These are phyloP conservation scores for Imleria badia DNA, from an alignment of 768 basidiomycete species.

Conservation along the genomic window DNA sequence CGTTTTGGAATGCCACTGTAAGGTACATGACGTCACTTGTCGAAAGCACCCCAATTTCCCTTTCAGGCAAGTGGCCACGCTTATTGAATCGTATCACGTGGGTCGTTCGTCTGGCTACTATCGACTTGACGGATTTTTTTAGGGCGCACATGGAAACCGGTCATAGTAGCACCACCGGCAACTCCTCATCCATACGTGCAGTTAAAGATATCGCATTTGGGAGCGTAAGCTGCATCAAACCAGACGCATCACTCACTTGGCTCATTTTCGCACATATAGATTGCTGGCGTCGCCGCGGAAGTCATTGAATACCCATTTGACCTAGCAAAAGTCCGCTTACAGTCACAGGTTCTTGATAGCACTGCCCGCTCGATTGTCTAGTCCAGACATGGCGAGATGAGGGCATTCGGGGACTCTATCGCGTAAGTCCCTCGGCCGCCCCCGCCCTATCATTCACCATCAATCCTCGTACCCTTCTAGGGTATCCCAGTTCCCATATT, in stretches of 20 bases:
- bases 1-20: conserved; percentile 18
- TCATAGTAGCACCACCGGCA: background rate
- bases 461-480: conserved; percentile 35
- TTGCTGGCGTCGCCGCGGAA: conserved; percentile 83
- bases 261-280: conserved; percentile 35
- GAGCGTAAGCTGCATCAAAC: conserved; percentile 37
- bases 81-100: conserved; percentile 11
- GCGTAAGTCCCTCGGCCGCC: conserved; percentile 34
- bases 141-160: background rate
- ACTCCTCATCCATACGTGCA: conserved; percentile 23
- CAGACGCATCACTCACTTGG: background rate
- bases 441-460: background rate
- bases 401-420: conserved; percentile 56
- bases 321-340: conserved; percentile 87
- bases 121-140: background rate
- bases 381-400: conserved; percentile 56
- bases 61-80: background rate
- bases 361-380: conserved; percentile 62
- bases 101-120: too few relatives aligned
- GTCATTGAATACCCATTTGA: conserved; percentile 93
- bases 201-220: conserved; percentile 49
- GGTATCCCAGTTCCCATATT: conserved; percentile 84
- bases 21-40: conserved; percentile 29
- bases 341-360: conserved; percentile 78
- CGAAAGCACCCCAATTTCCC: conserved; percentile 6